Evolutionary conservation across 345 rosid species (phyloP).

Genomic region (Citrus sp.): DNA sequence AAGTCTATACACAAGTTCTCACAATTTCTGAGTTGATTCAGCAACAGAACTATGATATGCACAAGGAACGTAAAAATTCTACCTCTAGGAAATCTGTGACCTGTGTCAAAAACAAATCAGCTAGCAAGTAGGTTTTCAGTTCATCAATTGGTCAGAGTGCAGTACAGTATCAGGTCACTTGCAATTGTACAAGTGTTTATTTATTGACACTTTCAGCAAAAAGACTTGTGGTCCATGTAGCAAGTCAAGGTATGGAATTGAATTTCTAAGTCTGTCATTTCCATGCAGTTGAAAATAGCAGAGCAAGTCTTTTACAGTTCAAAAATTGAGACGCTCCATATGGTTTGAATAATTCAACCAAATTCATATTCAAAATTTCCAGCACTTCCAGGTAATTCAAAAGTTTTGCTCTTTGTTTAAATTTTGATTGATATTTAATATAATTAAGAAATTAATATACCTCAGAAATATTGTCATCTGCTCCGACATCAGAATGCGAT

Average conservation of each 20-base stretch:
- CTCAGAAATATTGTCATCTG: conserved; percentile 84
- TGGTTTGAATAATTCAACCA: neutral
- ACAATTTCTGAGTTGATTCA: neutral
- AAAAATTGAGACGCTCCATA: neutral
- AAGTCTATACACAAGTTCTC: neutral
- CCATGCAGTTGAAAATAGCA: neutral
- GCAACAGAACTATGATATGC: neutral
- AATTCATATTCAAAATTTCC: neutral
- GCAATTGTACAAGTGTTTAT: neutral
- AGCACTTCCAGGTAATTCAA: neutral
- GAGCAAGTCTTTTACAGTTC: neutral
- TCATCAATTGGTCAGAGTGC: neutral
- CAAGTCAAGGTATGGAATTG: neutral
- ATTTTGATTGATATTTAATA: neutral
- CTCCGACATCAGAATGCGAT: conserved; percentile 52
- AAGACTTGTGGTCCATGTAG: neutral
- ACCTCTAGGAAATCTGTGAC: neutral
- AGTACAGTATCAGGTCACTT: neutral
- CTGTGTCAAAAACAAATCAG: neutral
- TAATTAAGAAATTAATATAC: conserved; percentile 29
- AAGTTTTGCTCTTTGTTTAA: neutral
- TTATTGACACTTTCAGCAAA: neutral
- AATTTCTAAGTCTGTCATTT: neutral
- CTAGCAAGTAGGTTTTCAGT: neutral
- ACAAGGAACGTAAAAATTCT: neutral